Base-by-base conservation (phyloP, 345 rosid species). In the Ceriops decandra region DNA sequence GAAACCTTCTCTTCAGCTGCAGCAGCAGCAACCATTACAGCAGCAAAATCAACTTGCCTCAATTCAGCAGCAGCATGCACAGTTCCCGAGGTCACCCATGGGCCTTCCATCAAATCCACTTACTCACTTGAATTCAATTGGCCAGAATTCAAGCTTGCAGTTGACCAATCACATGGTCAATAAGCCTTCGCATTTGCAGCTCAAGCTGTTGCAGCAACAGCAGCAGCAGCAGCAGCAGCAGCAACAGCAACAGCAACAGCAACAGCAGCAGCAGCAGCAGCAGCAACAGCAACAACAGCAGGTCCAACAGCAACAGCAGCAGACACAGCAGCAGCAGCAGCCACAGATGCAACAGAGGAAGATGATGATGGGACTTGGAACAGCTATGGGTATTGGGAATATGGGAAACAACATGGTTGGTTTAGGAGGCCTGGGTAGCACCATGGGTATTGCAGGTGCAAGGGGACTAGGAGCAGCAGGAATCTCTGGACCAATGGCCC, bases 161-260 rank as follows among this genome's bases (percentile, higher is more conserved):
- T 68, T 85, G 70, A 88, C 90, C 54, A 86, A 79, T 75, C 98
- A 83, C 80, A 84, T 90, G 91, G 85, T 78, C 59, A 88, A 84
- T 77, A 92, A 86, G 73, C 62, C 83, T 67, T 69, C 90, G 5
- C 10, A 90, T 64, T 84, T 77, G 68, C 99, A 85, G 75, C 83
- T 88, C 77, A 97, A 87, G 85, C 68, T 82, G 77, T 69, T 90
- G 9, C 95, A 68, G 0, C 72, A 42, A 1, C 74, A 42, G 13
- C 74, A 56, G 33, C 73, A 69, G 5, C 73, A 52, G 58, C 65
- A 38, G 0, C 57, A 54, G 1, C 62, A 67, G 13, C 70, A 54
- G 0, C 70, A 33, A 9, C 74, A 38, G 20, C 74, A 38, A 17
- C 72, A 60, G 6, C 72, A 60, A 16, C 64, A 20, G 2, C 59